phyloP scores from a whole-genome alignment of 108 stramenopile genomes.

The Epithemia pelagica region DNA sequence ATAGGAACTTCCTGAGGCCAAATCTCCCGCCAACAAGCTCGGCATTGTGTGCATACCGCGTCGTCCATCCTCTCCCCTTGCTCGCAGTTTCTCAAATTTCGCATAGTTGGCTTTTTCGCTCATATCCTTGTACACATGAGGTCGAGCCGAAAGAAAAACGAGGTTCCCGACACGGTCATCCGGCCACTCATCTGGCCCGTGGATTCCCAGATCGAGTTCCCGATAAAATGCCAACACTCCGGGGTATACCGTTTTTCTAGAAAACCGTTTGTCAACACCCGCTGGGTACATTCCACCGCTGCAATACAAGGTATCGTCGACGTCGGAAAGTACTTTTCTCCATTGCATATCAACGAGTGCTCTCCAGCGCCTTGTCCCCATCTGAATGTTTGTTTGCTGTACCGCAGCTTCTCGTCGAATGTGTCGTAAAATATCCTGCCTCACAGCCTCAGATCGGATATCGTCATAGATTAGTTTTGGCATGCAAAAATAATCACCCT shows the following conservation, averaged over 20 bases:
- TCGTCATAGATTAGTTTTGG: constrained; percentile 95
- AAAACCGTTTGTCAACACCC: constrained; percentile 84
- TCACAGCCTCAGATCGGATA: constrained; percentile 76
- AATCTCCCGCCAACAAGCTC: constrained; percentile 89
- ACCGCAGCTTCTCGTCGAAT: constrained; percentile 89
- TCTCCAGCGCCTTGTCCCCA: constrained; percentile 52
- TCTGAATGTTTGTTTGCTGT: constrained; percentile 75
- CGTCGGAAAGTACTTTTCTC: constrained; percentile 96
- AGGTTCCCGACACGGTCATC: constrained; percentile 84
- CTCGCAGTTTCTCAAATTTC: constrained; percentile 88
- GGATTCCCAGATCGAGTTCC: constrained; percentile 88
- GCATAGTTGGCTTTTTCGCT: constrained; percentile 85
- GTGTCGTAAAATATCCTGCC: constrained; percentile 89
- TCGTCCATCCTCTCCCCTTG: constrained; percentile 46
- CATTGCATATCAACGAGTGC: constrained; percentile 59
- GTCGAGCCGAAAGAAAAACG: constrained; percentile 95
- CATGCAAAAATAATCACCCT: constrained; percentile 87
- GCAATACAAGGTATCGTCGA: constrained; percentile 94
- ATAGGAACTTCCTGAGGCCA: constrained; percentile 87
- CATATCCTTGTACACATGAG: constrained; percentile 97
- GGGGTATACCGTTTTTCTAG: constrained; percentile 89
- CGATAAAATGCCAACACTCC: constrained; percentile 95
- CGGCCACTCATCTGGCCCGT: constrained; percentile 88
- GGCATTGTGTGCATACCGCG: constrained; percentile 93
- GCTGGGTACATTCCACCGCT: constrained; percentile 95